Conservation (phyloP, 1,284 basidiomycete species). For the Meira miltonrushii region DNA sequence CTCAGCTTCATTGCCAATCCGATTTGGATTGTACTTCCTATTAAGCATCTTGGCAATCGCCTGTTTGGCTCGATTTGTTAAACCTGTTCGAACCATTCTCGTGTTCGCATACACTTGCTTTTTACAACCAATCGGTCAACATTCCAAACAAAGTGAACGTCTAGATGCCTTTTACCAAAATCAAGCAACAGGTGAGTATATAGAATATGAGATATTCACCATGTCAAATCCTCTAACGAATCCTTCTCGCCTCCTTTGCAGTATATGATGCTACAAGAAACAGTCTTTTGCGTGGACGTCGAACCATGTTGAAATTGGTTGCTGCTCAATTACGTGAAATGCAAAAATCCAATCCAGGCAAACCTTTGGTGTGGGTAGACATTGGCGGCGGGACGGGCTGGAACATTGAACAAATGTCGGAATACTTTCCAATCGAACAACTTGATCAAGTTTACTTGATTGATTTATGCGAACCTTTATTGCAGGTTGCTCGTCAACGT, state of each 20-base stretch:
- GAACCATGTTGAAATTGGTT: slow-evolving; percentile 50
- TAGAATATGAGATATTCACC: neutral
- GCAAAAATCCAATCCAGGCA: slow-evolving; percentile 53
- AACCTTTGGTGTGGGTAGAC: slow-evolving; percentile 70
- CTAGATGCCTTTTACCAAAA: slow-evolving; percentile 50
- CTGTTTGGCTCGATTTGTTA: neutral
- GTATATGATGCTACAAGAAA: slow-evolving; percentile 50
- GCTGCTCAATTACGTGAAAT: slow-evolving; percentile 64
- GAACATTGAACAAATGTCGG: slow-evolving; percentile 77
- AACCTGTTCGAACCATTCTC: slow-evolving; percentile 14
- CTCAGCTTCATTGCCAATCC: too few species aligned
- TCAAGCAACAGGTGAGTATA: slow-evolving; percentile 38
- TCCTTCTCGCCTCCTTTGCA: slow-evolving; percentile 1
- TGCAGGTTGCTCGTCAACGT: slow-evolving; percentile 67
- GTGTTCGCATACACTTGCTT: slow-evolving; percentile 51
- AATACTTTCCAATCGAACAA: slow-evolving; percentile 59
- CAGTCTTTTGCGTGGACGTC: slow-evolving; percentile 47
- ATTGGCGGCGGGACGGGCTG: slow-evolving; percentile 76
- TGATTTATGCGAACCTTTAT: slow-evolving; percentile 69
- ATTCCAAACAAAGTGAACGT: slow-evolving; percentile 44
- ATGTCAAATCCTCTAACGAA: neutral
- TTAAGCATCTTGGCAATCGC: neutral
- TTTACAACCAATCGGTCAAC: slow-evolving; percentile 50
- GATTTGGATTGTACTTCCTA: too few species aligned
- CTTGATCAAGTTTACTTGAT: slow-evolving; percentile 64